Conservation (phyloP, 2,329 filamentous ascomycete species). For the Pleomassaria siparia region DNA sequence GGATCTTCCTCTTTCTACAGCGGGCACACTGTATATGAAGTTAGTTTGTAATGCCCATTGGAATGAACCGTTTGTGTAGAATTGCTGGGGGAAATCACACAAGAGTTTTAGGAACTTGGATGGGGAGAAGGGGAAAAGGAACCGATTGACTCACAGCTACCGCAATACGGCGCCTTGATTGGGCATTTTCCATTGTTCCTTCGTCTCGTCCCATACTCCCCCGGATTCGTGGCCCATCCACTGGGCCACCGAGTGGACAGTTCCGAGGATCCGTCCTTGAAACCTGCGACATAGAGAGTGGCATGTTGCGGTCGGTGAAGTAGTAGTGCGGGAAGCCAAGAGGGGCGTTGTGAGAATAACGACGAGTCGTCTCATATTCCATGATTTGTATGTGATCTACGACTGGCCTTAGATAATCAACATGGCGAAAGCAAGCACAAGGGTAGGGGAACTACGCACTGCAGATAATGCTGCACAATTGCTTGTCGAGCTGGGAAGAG, state of each 20-base stretch:
- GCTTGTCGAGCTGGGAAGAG: conserved; percentile 7
- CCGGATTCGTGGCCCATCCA: conserved; percentile 16
- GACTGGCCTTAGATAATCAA: conserved; percentile 7
- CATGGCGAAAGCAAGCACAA: conserved; percentile 4
- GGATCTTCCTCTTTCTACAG: conserved; percentile 91
- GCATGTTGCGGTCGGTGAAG: conserved; percentile 26
- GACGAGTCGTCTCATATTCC: conserved; percentile 13
- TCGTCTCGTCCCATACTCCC: conserved; percentile 19
- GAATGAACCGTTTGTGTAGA: too few relatives aligned
- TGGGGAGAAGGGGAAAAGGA: background rate
- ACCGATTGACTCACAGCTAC: conserved; percentile 36
- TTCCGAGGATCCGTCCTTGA: conserved; percentile 26
- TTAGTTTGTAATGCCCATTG: background rate
- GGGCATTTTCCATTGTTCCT: conserved; percentile 35
- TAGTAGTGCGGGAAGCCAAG: conserved; percentile 22
- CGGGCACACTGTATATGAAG: conserved; percentile 68
- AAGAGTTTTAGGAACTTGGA: background rate
- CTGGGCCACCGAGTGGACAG: conserved; percentile 26
- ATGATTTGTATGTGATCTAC: conserved; percentile 15
- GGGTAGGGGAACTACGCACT: conserved; percentile 6
- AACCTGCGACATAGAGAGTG: conserved; percentile 19
- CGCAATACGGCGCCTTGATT: conserved; percentile 54
- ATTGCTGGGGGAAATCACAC: background rate
- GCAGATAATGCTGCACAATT: conserved; percentile 9
- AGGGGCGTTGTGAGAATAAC: conserved; percentile 7